phyloP scores from a whole-genome alignment of 2,329 filamentous ascomycete genomes.

The Grosmannia serpens region DNA sequence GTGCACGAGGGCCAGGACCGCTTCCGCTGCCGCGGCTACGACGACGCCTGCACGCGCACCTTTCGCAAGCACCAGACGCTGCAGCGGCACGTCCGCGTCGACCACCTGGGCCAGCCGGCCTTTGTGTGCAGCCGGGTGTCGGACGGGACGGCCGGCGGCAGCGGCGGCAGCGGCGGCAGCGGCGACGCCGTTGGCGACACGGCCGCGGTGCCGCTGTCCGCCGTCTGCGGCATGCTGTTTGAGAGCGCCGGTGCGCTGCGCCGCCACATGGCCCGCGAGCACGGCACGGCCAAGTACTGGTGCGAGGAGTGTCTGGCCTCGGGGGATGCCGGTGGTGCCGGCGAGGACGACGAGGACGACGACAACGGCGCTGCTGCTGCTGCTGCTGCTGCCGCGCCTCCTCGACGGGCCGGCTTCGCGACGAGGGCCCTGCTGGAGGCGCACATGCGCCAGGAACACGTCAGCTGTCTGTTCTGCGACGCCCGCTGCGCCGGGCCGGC shows the following conservation, averaged over 20 bases:
- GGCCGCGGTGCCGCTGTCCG: too few species aligned
- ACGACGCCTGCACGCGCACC: conserved; percentile 57
- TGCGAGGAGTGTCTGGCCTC: conserved; percentile 60
- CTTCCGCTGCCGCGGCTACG: conserved; percentile 59
- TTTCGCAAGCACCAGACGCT: conserved; percentile 86
- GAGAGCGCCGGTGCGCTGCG: conserved; percentile 61
- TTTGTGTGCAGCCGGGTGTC: conserved; percentile 52
- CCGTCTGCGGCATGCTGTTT: conserved; percentile 54
- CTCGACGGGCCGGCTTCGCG: conserved; percentile 47
- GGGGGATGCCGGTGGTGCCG: conserved; percentile 24
- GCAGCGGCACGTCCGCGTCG: conserved; percentile 66
- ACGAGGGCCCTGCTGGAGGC: conserved; percentile 59
- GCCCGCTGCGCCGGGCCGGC: conserved; percentile 53
- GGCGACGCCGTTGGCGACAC: too few species aligned
- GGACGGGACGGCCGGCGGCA: not conserved
- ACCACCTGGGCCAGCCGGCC: conserved; percentile 60
- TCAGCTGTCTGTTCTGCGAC: conserved; percentile 66
- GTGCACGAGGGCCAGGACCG: conserved; percentile 68
- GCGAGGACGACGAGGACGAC: conserved; percentile 22
- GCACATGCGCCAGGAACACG: conserved; percentile 63
- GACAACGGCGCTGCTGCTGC: conserved; percentile 25
- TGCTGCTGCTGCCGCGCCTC: too few species aligned
- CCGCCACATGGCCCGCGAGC: conserved; percentile 58
- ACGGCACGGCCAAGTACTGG: conserved; percentile 60
- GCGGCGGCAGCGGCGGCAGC: too few species aligned